Evolutionary conservation across 2,329 filamentous ascomycete species (phyloP).

Genomic region (Seiridium cupressi): DNA sequence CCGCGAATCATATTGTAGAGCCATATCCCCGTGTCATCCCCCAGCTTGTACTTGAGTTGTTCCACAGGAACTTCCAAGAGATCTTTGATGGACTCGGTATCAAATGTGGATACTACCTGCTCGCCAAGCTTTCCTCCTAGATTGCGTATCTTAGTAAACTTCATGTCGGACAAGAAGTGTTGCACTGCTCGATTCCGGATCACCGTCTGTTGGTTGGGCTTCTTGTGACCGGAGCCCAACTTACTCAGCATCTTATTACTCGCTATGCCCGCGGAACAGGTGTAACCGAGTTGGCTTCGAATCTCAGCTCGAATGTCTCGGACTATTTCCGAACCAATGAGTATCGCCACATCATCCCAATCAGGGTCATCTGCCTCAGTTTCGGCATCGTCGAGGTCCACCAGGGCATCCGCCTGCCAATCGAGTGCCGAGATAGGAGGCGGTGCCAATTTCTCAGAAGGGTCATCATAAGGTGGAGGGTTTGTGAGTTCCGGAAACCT

Average conservation of each 20-base stretch:
- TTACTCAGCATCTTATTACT: constrained; percentile 96
- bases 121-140: constrained; percentile 94
- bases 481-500: constrained; percentile 71
- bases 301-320: constrained; percentile 70
- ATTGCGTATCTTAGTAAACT: constrained; percentile 92
- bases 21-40: constrained; percentile 83
- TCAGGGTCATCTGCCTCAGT: constrained; percentile 81
- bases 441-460: constrained; percentile 66
- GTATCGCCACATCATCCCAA: constrained; percentile 91
- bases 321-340: constrained; percentile 87
- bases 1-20: constrained; percentile 83
- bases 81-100: constrained; percentile 76
- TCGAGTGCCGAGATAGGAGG: constrained; percentile 70
- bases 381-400: constrained; percentile 72
- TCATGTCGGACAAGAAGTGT: constrained; percentile 79
- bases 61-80: constrained; percentile 71
- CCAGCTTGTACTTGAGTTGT: constrained; percentile 73
- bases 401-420: constrained; percentile 79
- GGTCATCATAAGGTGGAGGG: constrained; percentile 72
- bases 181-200: constrained; percentile 80
- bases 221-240: constrained; percentile 85
- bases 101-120: constrained; percentile 76
- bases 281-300: constrained; percentile 73
- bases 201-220: constrained; percentile 93
- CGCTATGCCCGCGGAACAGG: constrained; percentile 86